These are phyloP conservation scores for Thyridium curvatum DNA, from an alignment of 2,329 filamentous ascomycete genomes.

Conservation along the genomic window DNA sequence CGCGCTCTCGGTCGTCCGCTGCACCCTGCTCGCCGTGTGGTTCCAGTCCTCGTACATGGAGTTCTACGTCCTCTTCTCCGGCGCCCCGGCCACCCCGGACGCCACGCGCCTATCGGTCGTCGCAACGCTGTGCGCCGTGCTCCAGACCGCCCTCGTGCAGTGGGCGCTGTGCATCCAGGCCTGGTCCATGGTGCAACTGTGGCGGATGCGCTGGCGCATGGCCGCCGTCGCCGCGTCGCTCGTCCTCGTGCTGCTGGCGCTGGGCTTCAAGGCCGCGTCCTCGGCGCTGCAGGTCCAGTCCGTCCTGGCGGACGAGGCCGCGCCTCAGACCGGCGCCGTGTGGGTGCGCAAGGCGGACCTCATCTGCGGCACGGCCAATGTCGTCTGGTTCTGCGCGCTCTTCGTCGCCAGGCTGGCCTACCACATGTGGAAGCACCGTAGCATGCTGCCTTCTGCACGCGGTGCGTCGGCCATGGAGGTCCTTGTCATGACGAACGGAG, in stretches of 20 bases:
- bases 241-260: constrained; percentile 19
- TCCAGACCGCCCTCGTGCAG: constrained; percentile 39
- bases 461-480: constrained; percentile 46
- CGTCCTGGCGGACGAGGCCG: constrained; percentile 13
- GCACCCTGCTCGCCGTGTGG: constrained; percentile 49
- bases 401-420: constrained; percentile 45
- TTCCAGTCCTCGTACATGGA: constrained; percentile 55
- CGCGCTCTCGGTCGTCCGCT: constrained; percentile 52
- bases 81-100: constrained; percentile 30
- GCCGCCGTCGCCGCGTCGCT: constrained; percentile 20
- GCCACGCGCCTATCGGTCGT: constrained; percentile 30
- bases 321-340: constrained; percentile 9
- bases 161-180: constrained; percentile 44
- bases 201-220: constrained; percentile 29
- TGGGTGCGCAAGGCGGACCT: constrained; percentile 32
- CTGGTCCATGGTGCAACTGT: constrained; percentile 44
- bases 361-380: constrained; percentile 17
- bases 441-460: constrained; percentile 34
- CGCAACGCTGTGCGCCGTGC: constrained; percentile 32
- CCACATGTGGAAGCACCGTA: constrained; percentile 41
- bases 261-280: constrained; percentile 24
- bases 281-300: constrained; percentile 28
- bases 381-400: constrained; percentile 46
- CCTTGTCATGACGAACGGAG: constrained; percentile 47
- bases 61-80: constrained; percentile 53